These are phyloP conservation scores for Colletotrichum australisinense DNA, from an alignment of 2,329 filamentous ascomycete species.

Conservation along the genomic window DNA sequence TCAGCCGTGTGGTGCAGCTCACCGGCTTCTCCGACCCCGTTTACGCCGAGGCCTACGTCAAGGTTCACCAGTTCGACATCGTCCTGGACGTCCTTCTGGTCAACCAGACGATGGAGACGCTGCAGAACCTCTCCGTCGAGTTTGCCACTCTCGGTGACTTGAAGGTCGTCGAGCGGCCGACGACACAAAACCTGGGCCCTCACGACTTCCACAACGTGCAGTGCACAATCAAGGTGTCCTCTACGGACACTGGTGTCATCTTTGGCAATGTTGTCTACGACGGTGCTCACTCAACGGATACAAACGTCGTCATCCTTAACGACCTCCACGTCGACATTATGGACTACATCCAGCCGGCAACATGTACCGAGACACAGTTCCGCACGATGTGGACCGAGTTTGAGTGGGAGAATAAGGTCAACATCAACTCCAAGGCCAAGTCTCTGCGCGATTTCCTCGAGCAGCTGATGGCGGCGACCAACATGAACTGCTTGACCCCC, in stretches of 20 bases:
- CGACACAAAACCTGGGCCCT: slow-evolving; percentile 93
- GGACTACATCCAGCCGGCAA: slow-evolving; percentile 98
- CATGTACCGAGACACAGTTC: slow-evolving; percentile 98
- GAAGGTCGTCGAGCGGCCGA: slow-evolving; percentile 96
- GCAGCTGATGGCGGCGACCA: slow-evolving; percentile 96
- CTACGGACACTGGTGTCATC: slow-evolving; percentile 97
- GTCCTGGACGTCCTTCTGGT: slow-evolving; percentile 95
- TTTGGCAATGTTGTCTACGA: slow-evolving; percentile 99
- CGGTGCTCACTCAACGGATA: slow-evolving; percentile 89
- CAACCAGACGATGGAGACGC: slow-evolving; percentile 95
- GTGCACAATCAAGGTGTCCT: slow-evolving; percentile 98
- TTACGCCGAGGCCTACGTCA: slow-evolving; percentile 98
- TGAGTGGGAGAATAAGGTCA: slow-evolving; percentile 99
- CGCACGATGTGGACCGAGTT: slow-evolving; percentile 99
- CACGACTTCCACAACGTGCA: slow-evolving; percentile 99
- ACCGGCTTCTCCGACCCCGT: slow-evolving; percentile 98
- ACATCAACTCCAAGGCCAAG: slow-evolving; percentile 98
- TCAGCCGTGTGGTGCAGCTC: slow-evolving; percentile 95
- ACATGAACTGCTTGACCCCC: slow-evolving; percentile 98
- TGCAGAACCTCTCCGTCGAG: slow-evolving; percentile 97
- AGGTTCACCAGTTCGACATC: slow-evolving; percentile 99
- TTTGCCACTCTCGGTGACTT: slow-evolving; percentile 98
- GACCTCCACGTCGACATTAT: slow-evolving; percentile 99
- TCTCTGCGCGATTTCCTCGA: slow-evolving; percentile 90
- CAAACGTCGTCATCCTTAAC: slow-evolving; percentile 96